A percentile compares a stretch with the other conserved stretches of the same genome.
Conservation (phyloP, 129 eudicot genomes). For the Arctium minus region DNA sequence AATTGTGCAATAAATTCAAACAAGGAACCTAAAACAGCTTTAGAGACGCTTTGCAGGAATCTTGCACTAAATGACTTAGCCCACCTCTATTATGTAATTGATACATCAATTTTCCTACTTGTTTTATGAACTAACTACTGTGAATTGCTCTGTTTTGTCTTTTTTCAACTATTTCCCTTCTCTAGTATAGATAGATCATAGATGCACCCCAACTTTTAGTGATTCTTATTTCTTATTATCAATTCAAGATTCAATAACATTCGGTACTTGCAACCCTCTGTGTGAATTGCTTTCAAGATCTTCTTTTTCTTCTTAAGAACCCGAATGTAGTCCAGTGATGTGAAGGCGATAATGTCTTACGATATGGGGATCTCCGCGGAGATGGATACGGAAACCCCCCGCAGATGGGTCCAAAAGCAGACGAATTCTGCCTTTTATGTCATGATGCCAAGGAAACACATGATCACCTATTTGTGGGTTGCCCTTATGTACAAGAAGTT, state of each 20-base stretch:
- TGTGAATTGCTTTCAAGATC: too few relatives aligned
- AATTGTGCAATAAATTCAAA: neutral
- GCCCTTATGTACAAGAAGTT: too few relatives aligned
- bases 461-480: too few relatives aligned
- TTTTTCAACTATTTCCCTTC: neutral
- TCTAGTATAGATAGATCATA: neutral
- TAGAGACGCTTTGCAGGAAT: neutral
- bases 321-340: too few relatives aligned
- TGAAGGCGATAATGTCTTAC: constrained; percentile 11
- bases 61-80: neutral
- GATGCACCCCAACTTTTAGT: neutral
- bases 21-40: neutral
- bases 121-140: neutral
- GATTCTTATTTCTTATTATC: neutral
- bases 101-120: neutral
- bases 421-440: too few relatives aligned
- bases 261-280: neutral
- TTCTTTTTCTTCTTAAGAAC: too few relatives aligned
- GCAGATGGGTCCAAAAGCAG: neutral
- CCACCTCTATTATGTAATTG: neutral
- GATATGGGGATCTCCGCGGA: constrained; percentile 7
- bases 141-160: neutral
- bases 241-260: neutral
- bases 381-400: neutral
- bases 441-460: too few relatives aligned